phyloP scores from a whole-genome alignment of 2,329 filamentous ascomycete genomes.

The Lasiodiplodia sp. region DNA sequence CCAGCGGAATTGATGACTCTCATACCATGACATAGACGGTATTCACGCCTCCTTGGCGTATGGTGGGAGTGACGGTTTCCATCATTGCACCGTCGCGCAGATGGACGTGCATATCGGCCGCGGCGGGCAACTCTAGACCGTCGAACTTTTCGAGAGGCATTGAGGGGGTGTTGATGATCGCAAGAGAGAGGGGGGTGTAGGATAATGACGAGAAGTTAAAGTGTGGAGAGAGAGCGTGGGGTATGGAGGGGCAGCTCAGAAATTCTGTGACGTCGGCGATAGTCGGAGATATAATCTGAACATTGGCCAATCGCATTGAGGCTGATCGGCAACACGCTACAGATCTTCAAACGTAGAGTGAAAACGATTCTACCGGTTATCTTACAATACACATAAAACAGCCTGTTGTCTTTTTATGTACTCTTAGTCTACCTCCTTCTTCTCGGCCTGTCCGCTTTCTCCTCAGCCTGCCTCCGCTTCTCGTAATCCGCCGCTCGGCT shows the following conservation, averaged over 20 bases:
- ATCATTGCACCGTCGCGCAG: conserved; percentile 61
- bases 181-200: background rate
- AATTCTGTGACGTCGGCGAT: conserved; percentile 16
- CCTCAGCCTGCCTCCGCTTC: conserved; percentile 24
- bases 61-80: conserved; percentile 58
- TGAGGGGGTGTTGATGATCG: background rate
- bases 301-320: conserved; percentile 5
- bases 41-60: conserved; percentile 60
- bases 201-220: background rate
- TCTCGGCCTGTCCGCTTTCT: background rate
- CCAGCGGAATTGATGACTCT: background rate
- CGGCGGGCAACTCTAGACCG: conserved; percentile 56
- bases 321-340: background rate
- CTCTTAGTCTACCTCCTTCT: background rate
- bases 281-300: conserved; percentile 1
- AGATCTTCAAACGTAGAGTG: background rate
- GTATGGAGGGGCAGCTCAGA: conserved; percentile 17
- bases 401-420: background rate
- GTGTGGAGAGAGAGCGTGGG: conserved; percentile 9
- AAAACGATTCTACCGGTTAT: background rate
- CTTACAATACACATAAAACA: conserved; percentile 15
- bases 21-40: conserved; percentile 62
- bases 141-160: conserved; percentile 52
- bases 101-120: conserved; percentile 61
- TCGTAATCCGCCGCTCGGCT: conserved; percentile 29